Base-by-base conservation (phyloP, 139 green algal species). In the Volvox africanus region DNA sequence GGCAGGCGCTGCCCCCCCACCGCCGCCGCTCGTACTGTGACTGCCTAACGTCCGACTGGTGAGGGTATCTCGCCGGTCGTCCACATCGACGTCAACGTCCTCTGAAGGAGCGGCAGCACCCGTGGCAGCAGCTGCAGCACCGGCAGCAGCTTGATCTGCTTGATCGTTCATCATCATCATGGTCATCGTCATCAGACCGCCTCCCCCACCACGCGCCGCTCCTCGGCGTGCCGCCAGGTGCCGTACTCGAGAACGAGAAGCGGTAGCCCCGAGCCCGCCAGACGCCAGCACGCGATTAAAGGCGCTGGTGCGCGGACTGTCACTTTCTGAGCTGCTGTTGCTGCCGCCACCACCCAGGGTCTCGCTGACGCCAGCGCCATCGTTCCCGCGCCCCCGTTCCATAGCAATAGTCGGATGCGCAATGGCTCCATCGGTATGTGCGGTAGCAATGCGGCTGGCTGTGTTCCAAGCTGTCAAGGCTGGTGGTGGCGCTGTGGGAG, bases 261-360 rank as follows among this genome's bases (percentile, higher is more conserved):
- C 73, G 26, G 73, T 35, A 21, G 2, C 13, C 2, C 75, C 75
- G 1, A 55, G 30, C 32, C 32, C 75, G 62, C 62, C 20, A 9
- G 61, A 61, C 26, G 20, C 67, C 21, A 80, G 9, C 35, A 88
- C 44, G 67, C 83, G 83, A 37, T 88, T 80, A 26, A 88, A n/a
- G 30, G 83, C 83, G 24, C 18, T 24, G 33, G 67, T 88, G 62
- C 67, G 83, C 6, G 83, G 83, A 68, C 65, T 88, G 36, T 88
- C 83, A 65, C 83, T 88, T 67, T 80, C 83, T 36, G 61, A 79
- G 83, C 67, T 80, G 35, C 24, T 28, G 82, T 35, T n/a, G 83
- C 67, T 80, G 82, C 50, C 22, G 26, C 80, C 80, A 1, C 50
- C 13, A 21, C 21, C 71, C 26, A 30, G 26, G 71, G 71, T 21